These are phyloP conservation scores for Dactylellina haptotyla DNA, from an alignment of 2,329 filamentous ascomycete genomes.

Conservation along the genomic window DNA sequence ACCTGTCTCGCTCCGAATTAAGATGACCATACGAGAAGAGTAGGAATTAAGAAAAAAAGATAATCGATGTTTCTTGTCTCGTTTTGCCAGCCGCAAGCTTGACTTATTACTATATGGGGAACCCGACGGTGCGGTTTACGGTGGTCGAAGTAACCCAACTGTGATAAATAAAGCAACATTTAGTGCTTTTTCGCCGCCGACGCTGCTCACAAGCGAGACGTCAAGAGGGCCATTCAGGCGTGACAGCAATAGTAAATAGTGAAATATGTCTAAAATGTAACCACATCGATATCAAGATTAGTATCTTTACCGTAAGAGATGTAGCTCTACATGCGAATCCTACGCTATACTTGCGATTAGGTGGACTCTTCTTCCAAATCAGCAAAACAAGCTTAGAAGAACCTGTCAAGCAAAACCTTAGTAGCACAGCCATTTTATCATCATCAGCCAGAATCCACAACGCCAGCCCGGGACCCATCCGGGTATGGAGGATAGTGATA, in stretches of 20 bases:
- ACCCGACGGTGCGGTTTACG: constrained; percentile 11
- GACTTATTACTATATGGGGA: not conserved
- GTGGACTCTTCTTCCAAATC: not conserved
- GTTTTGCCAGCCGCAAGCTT: constrained; percentile 26
- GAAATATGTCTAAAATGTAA: constrained; percentile 1
- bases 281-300: too few relatives aligned
- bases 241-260: too few relatives aligned
- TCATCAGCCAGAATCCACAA: not conserved
- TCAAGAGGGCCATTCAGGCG: too few relatives aligned
- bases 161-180: constrained; percentile 43
- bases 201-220: not conserved
- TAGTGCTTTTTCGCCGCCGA: not conserved
- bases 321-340: too few relatives aligned
- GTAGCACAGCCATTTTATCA: not conserved
- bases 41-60: not conserved
- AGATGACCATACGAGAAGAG: constrained; percentile 1
- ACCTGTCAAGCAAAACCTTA: not conserved
- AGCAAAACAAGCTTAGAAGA: not conserved
- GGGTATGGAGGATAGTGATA: not conserved
- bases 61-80: not conserved
- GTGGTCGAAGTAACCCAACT: constrained; percentile 22
- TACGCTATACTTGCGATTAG: not conserved
- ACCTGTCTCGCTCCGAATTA: not conserved
- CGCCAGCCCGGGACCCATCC: too few relatives aligned
- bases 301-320: too few relatives aligned